Conservation (phyloP, 1,139 yeast species). For the Chernovozyma aurita region DNA sequence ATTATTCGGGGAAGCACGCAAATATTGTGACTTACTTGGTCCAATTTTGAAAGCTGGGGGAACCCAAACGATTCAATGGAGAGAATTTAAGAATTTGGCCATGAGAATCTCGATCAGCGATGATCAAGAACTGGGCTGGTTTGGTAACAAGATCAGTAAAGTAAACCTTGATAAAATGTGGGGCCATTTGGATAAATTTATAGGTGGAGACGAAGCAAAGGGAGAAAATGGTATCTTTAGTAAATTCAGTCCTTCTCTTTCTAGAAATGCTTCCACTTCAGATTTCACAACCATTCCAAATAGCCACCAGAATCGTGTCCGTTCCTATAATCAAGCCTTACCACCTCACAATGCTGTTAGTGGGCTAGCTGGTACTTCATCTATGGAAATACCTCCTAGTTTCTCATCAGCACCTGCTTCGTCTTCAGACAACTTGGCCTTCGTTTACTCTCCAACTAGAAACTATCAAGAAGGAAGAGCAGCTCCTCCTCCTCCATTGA, state of each 20-base stretch:
- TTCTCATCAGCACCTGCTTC: conserved; percentile 8
- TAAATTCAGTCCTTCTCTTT: conserved; percentile 63
- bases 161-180: conserved; percentile 82
- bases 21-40: conserved; percentile 51
- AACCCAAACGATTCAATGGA: conserved; percentile 8
- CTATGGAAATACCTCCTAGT: background rate
- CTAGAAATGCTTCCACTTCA: conserved; percentile 47
- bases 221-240: conserved; percentile 60
- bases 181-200: conserved; percentile 87
- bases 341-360: background rate
- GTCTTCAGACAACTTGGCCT: conserved; percentile 6
- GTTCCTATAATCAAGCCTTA: background rate
- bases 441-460: conserved; percentile 1
- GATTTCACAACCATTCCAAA: conserved; percentile 25
- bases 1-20: conserved; percentile 49
- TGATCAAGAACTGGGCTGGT: conserved; percentile 50
- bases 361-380: too few relatives aligned
- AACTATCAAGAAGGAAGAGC: conserved; percentile 3
- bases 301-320: background rate
- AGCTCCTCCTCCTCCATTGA: conserved; percentile 13
- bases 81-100: conserved; percentile 36
- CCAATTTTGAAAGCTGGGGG: conserved; percentile 38
- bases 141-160: conserved; percentile 58
- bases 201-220: conserved; percentile 75
- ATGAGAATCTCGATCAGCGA: conserved; percentile 44